These are phyloP conservation scores for Aspergillus luchuensis DNA, from an alignment of 2,329 filamentous ascomycete genomes.

Conservation along the genomic window DNA sequence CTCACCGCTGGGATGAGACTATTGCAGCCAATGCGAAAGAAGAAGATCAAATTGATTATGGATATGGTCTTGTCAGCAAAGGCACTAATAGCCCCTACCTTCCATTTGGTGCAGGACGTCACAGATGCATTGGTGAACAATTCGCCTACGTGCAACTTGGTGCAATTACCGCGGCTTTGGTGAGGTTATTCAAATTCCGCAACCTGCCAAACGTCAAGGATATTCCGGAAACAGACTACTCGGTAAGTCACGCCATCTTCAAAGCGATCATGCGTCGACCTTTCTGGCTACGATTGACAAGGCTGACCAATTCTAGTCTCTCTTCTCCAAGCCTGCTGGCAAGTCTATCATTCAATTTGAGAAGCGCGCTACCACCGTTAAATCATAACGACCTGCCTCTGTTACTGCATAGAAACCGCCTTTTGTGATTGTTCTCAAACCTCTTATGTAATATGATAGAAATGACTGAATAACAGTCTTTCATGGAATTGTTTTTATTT, in stretches of 20 bases:
- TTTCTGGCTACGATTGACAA: neutral
- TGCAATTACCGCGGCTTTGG: constrained; percentile 76
- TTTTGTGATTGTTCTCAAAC: neutral
- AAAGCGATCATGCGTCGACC: neutral
- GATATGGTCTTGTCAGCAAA: constrained; percentile 90
- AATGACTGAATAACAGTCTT: neutral
- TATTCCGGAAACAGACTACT: constrained; percentile 58
- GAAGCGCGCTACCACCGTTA: constrained; percentile 36
- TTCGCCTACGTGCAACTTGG: constrained; percentile 93
- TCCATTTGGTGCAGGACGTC: constrained; percentile 88
- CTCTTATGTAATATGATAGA: no score
- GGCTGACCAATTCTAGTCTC: constrained; percentile 42
- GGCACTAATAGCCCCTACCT: constrained; percentile 87
- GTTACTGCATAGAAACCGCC: neutral
- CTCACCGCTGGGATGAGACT: constrained; percentile 80
- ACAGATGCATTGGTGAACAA: constrained; percentile 94
- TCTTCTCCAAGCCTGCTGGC: constrained; percentile 73
- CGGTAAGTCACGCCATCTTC: constrained; percentile 38
- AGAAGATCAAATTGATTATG: constrained; percentile 83
- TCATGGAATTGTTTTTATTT: neutral
- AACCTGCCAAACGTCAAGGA: constrained; percentile 49
- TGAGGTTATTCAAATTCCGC: constrained; percentile 76
- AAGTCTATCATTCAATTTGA: constrained; percentile 76
- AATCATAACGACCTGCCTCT: constrained; percentile 25
- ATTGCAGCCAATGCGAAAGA: constrained; percentile 53